Evolutionary conservation across 1,139 yeast species (phyloP), one percentile per base, ranked within the genome.

Genomic region (Blastobotrys indianensis): DNA sequence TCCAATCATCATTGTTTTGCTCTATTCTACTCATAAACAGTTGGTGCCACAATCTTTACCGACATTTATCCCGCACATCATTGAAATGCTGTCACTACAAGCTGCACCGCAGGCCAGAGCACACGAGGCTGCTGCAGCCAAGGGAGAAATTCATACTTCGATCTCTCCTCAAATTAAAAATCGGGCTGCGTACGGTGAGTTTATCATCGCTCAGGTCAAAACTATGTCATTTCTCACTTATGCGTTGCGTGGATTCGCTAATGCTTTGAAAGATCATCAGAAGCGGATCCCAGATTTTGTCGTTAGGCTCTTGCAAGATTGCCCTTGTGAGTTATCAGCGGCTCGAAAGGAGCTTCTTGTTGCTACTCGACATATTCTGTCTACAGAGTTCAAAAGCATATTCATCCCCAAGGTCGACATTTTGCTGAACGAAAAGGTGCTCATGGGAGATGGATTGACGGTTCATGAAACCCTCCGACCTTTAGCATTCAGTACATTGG

Each of bases 221-320:
- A 95, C 97, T 1, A 94, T 95, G 45, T 87, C 97, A 0, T 92
- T 94, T 56, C 71, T 94, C 59, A 97, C 98, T 0, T 94, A 90
- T 63, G 88, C 90, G 54, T 82, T 94, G 37, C 76, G 97, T 54
- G 92, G 95, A 7, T 85, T 82, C 58, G 81, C 94, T 1, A 76
- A 79, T 31, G 80, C 80, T 41, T 67, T 92, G 54, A 61, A 63
- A 46, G 80, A 79, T 50, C 87, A 85, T 50, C 77, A 82, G 30
- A 72, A 73, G 46, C 70, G 75, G 20, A 87, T 94, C 4, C 98
- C 99, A 0, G 95, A 85, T 52, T 78, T 90, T 43, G 85, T 92
- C 29, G 77, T 92, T 49, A 72, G 97, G 54, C 69, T 94, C 39
- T 70, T 94, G 39, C 95, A 88, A 63, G 98, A 94, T 63, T 92